Evolutionary conservation across 192 early-diverging fungal genomes (phyloP), one percentile per base, ranked within the genome.

Genomic region (Coemansia pectinata): DNA sequence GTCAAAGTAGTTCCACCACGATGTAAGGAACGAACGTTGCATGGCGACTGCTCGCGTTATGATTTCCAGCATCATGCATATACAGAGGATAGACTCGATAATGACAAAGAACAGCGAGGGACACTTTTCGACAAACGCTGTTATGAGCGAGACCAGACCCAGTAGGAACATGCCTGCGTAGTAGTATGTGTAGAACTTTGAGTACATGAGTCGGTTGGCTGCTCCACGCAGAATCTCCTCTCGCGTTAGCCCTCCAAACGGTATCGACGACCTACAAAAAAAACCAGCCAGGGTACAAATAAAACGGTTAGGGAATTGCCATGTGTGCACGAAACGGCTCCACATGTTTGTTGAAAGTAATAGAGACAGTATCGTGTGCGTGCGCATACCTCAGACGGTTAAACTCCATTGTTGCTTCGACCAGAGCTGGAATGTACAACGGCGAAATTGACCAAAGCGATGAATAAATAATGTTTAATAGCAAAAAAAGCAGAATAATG

Each of bases 51-150:
- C 72, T 15, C 92, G 86, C 25, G 89, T 82, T 2, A 76, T 72
- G 4, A 94, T 90, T 72, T 94, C 92, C 19, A 86, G 69, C 55
- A 91, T 87, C 92, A 94, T 94, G 62, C 89, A 89, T 17, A 88
- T 53, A 61, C 92, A 92, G 55, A 94, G 86, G 19, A 89, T 84
- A 27, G 86, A 83, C 62, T 94, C 92, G 27, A 92, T 71, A 15
- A 88, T 63, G 36, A 94, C 87, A 65, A 93, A 93, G 8, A 89
- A 79, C 23, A 85, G 39, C 39, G 90, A 90, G 15, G 87, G 90
- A 53, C 88, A 87, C 6, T 66, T 69, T 57, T 79, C 74, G 33
- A 72, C 19, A 3, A 81, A 55, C 19, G 81, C 85, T 39, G 77
- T 74, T 57, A 87, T 69, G 7, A 87, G 73, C 7, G 86, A 86